Base-by-base conservation (phyloP, 768 basidiomycete genomes). In the Tylopilus plumbeoviolaceoides region DNA sequence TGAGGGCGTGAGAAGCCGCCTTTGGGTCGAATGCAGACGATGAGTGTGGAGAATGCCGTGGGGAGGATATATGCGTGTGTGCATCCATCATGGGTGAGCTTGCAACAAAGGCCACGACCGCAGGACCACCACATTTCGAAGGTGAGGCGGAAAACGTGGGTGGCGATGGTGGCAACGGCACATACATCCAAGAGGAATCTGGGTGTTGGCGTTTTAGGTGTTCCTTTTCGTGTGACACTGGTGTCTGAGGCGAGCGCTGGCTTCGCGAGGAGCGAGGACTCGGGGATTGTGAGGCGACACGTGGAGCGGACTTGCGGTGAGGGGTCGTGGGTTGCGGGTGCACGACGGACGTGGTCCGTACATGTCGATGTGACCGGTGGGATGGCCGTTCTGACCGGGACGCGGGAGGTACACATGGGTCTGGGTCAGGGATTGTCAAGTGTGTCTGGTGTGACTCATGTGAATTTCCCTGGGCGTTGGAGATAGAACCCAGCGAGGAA, bases 11-110 rank as follows among this genome's bases (percentile, higher is more conserved):
- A n/a, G 77, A 77, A 7, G 86, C 85, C 20, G 75, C 77, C 38
- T 80, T 78, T 11, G 79, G 83, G 60, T 88, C 82, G 73, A 88
- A 88, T 4, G 72, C 58, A n/a, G 77, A 72, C 5, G 77, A 72
- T 4, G 59, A 46, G 9, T 50, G 42, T 40, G 54, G 54, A 5
- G 58, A 55, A 47, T 60, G 58, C 2, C 50, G 51, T 25, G 50
- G 11, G n/a, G 56, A 49, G n/a, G 60, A 38, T 5, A 47, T n/a
- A 44, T 54, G 64, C 15, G 48, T 5, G 20, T 53, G 59, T 4
- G 55, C 9, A 4, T 58, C 59, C 18, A 54, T 44, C 5, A 54
- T 43, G 38, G 55, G 50, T 21, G 66, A 58, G 11, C 54, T 64
- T 18, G 53, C 54, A 25, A 62, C 60, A 43, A 64, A 61, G 2